Base-by-base conservation (phyloP, 1,284 basidiomycete genomes). In the Athelia psychrophila region DNA sequence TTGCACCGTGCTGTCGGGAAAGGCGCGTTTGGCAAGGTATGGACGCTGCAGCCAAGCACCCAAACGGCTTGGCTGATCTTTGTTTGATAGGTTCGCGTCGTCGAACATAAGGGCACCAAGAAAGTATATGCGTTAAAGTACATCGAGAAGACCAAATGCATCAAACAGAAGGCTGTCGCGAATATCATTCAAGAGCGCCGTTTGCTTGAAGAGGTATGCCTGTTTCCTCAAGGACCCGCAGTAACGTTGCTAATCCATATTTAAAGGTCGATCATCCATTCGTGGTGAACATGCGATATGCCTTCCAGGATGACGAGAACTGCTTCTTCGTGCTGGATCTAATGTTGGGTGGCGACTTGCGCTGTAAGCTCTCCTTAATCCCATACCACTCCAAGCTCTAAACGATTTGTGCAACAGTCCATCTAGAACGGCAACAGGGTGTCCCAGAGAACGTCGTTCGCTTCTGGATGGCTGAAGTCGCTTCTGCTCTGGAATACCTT, bases 231-330 rank as follows among this genome's bases (percentile, higher is more conserved):
- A n/a, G n/a, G 23, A 56, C 58, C 25, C 38, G 67, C 48, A 53
- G 38, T 65, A 40, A 51, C 54, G n/a, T n/a, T 27, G 56, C 50
- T 48, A 54, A 42, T 52, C 25, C 48, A 24, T 25, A 32, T 38
- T 13, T 20, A 20, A 57, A 96, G 92, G 91, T 98, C 64, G 93
- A 98, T 70, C 93, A 95, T 61, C 87, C 93, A 16, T 98, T 96
- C 65, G 79, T 97, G 44, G 94, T 95, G 60, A 98, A 98, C 69
- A 66, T 98, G 62, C 88, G 95, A 42, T 98, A 97, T 67, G 95
- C 95, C 2, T 98, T 98, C 68, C 95, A 98, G 69, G 95, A 98
- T 64, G 95, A 98, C 64, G 91, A 95, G 64, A 98, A 97, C 67
- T 94, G 95, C 64, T 98, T 98, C 79, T 98, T 98, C 73, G 95